phyloP scores from a whole-genome alignment of 2,329 filamentous ascomycete species.

The Scleromitrula shiraiana region DNA sequence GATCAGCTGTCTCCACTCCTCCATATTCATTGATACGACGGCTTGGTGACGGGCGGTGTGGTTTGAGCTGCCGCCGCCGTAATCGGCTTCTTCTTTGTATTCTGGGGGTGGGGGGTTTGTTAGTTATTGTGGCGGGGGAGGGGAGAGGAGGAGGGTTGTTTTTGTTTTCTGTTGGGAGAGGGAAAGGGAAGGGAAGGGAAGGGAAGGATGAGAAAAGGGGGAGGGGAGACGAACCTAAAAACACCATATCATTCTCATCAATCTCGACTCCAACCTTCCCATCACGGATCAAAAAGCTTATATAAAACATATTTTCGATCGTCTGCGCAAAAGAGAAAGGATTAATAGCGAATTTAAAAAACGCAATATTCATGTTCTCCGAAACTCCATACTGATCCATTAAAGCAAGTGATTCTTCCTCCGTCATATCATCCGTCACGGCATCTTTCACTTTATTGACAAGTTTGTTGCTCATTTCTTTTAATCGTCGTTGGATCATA shows the following conservation, averaged over 20 bases:
- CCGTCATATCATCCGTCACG: slow-evolving; percentile 38
- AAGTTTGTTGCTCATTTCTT: slow-evolving; percentile 38
- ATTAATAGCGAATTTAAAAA: slow-evolving; percentile 86
- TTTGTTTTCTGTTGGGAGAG: too few relatives aligned
- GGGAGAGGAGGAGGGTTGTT: not conserved
- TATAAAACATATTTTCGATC: slow-evolving; percentile 93
- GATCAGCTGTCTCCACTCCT: slow-evolving; percentile 72
- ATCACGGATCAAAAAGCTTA: slow-evolving; percentile 89
- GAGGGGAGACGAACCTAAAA: slow-evolving; percentile 56
- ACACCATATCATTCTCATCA: slow-evolving; percentile 68
- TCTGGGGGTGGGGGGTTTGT: slow-evolving; percentile 11
- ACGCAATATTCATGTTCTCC: slow-evolving; percentile 61
- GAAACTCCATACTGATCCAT: slow-evolving; percentile 61
- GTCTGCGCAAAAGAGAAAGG: slow-evolving; percentile 88
- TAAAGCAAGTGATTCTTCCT: slow-evolving; percentile 39
- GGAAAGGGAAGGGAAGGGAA: too few relatives aligned
- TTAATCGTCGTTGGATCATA: slow-evolving; percentile 61
- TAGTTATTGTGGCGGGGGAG: slow-evolving; percentile 18
- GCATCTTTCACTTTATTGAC: slow-evolving; percentile 25
- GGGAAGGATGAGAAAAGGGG: slow-evolving; percentile 7
- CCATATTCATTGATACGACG: slow-evolving; percentile 80
- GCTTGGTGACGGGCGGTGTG: slow-evolving; percentile 63
- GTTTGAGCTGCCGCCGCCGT: not conserved
- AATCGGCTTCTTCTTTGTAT: slow-evolving; percentile 8
- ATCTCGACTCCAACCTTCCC: slow-evolving; percentile 66